Conservation (phyloP, 129 eudicot species). For the Tagetes patula region DNA sequence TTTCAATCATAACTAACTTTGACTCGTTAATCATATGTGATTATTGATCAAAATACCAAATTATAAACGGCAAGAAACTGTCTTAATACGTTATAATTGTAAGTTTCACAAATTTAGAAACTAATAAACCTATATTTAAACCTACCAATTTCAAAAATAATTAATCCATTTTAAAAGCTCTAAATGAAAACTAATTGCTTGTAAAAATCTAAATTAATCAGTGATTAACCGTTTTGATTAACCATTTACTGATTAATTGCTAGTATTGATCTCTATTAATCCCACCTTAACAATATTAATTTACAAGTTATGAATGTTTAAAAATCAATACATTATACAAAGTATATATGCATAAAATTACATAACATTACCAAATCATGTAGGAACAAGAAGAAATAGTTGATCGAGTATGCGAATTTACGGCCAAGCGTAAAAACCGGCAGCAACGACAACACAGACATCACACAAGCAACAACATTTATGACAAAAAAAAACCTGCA, state of each 20-base stretch:
- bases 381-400: conserved; percentile 56
- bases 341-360: background rate
- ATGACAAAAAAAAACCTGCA: conserved; percentile 52
- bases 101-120: no score
- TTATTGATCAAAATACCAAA: background rate
- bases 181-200: background rate
- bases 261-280: no score
- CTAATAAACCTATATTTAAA: no score
- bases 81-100: no score
- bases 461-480: conserved; percentile 42
- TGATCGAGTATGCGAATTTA: conserved; percentile 21
- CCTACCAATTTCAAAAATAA: background rate
- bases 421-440: conserved; percentile 37
- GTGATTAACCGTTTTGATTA: no score
- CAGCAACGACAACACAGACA: conserved; percentile 43
- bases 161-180: background rate
- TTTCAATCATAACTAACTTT: background rate
- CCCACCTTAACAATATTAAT: no score
- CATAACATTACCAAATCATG: conserved; percentile 71
- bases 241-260: no score
- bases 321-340: background rate
- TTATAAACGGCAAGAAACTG: background rate
- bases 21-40: background rate
- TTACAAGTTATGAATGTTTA: background rate
- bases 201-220: no score